Base-by-base conservation (phyloP, 805 yeast species). In the Spathaspora hagerdaliae region DNA sequence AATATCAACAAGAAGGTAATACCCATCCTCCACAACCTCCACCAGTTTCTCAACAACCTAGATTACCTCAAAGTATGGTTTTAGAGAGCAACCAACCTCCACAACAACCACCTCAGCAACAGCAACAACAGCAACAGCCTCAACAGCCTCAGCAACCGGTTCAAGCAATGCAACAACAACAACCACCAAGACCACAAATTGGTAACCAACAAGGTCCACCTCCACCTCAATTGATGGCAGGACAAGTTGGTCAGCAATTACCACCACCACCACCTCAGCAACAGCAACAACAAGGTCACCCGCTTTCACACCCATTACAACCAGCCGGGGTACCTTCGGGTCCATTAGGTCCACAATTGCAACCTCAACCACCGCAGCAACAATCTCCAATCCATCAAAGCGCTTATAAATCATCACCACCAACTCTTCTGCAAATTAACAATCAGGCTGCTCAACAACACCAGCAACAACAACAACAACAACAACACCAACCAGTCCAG, bases 1-100 rank as follows among this genome's bases (percentile, higher is more conserved):
- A 82, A 59, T 81, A 81, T 64, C 84, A 82, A 66, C 80, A 81
- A 55, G 85, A 82, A 53, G 86, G 87, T 43, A 81, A 82, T 50
- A 75, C 77, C 31, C 78, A 80, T 46, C 77, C 81, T 19, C 81
- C 81, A 4, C 82, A 81, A 41, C 85, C 86, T 9, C 86, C 86
- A n/a, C 85, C 89, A 55, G 71, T 68, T 14, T 71, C 77, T 53
- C 79, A 81, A 62, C 83, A 84, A 64, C 79, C 83, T 51, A 69
- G 79, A 60, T 64, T 79, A 59, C 84, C 85, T 31, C 82, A 75
- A 48, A 81, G 81, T 5, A 80, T 83, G 75, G 78, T 82, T n/a
- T 81, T 83, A 59, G 75, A 71, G 53, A 62, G 69, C 44, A 63
- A 67, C 9, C 66, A 64, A 45, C 63, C 54, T 6, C 65, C 52